These are phyloP conservation scores for Pleurotus pulmonarius DNA, from an alignment of 768 basidiomycete genomes.

Conservation along the genomic window DNA sequence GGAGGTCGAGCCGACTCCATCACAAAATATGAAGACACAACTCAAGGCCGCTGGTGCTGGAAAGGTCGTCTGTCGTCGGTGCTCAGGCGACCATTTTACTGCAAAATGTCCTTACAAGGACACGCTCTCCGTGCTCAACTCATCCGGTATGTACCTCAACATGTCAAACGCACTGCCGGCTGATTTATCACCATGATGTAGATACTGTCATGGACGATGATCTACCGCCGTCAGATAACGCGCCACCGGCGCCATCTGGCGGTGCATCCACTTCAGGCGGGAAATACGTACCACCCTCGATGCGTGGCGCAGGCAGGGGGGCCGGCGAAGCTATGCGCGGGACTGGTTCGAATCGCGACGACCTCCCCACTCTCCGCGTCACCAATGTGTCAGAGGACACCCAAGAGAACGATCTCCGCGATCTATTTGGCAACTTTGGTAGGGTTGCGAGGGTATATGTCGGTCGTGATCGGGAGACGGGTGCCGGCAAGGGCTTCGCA, in stretches of 20 bases:
- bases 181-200: slow-evolving; percentile 13
- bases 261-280: slow-evolving; percentile 40
- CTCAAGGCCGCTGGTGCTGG: slow-evolving; percentile 75
- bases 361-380: slow-evolving; percentile 93
- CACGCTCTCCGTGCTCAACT: slow-evolving; percentile 74
- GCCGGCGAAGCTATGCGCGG: slow-evolving; percentile 75
- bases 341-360: slow-evolving; percentile 66
- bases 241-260: slow-evolving; percentile 11
- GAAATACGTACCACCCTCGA: slow-evolving; percentile 93
- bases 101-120: slow-evolving; percentile 99
- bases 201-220: neutral
- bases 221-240: slow-evolving; percentile 32
- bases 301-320: slow-evolving; percentile 68
- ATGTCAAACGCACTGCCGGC: neutral
- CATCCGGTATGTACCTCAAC: slow-evolving; percentile 37
- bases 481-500: slow-evolving; percentile 93
- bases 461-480: slow-evolving; percentile 91
- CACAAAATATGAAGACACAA: slow-evolving; percentile 62
- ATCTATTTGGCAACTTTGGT: slow-evolving; percentile 85
- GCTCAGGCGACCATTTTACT: slow-evolving; percentile 97
- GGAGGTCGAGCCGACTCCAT: slow-evolving; percentile 66
- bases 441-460: slow-evolving; percentile 89
- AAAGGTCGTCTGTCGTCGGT: slow-evolving; percentile 88
- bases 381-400: slow-evolving; percentile 97
- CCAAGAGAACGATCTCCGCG: slow-evolving; percentile 89